A percentile compares a stretch with the other conserved stretches of the same genome.
Conservation (phyloP, 2,329 filamentous ascomycete species). For the Neoarthrinium moseri region DNA sequence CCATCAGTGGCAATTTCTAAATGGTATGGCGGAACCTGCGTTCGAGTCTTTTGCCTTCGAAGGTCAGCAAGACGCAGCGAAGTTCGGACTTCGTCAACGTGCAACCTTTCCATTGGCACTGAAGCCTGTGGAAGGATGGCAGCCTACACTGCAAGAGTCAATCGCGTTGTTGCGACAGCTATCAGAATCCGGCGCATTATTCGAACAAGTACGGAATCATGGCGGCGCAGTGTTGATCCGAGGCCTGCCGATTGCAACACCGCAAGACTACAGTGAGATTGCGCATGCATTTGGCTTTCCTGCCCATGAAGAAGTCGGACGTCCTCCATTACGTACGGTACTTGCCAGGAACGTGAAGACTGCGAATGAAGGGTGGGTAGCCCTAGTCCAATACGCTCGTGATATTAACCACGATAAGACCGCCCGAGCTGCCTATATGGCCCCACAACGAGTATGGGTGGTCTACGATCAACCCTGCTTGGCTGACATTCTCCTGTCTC, state of each 20-base stretch:
- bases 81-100: conserved; percentile 18
- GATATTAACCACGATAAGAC: conserved; percentile 11
- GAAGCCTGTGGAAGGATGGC: conserved; percentile 7
- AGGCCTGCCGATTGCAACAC: conserved; percentile 27
- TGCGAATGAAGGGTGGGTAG: conserved; percentile 31
- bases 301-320: conserved; percentile 31
- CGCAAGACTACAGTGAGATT: conserved; percentile 31
- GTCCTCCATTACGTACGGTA: conserved; percentile 29
- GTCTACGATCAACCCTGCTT: conserved; percentile 34
- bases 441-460: conserved; percentile 37
- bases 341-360: conserved; percentile 34
- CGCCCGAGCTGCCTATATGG: conserved; percentile 36
- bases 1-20: background rate
- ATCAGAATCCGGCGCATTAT: conserved; percentile 23
- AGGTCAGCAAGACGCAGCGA: conserved; percentile 19
- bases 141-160: conserved; percentile 11
- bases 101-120: conserved; percentile 23
- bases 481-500: conserved; percentile 31
- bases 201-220: conserved; percentile 23
- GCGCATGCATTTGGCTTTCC: conserved; percentile 33
- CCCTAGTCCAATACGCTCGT: background rate
- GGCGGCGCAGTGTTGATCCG: conserved; percentile 32
- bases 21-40: background rate
- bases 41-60: conserved; percentile 19
- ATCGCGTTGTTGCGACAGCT: conserved; percentile 16